Evolutionary conservation across 768 basidiomycete genomes (phyloP).

Genomic region (Mrakia gelida): DNA sequence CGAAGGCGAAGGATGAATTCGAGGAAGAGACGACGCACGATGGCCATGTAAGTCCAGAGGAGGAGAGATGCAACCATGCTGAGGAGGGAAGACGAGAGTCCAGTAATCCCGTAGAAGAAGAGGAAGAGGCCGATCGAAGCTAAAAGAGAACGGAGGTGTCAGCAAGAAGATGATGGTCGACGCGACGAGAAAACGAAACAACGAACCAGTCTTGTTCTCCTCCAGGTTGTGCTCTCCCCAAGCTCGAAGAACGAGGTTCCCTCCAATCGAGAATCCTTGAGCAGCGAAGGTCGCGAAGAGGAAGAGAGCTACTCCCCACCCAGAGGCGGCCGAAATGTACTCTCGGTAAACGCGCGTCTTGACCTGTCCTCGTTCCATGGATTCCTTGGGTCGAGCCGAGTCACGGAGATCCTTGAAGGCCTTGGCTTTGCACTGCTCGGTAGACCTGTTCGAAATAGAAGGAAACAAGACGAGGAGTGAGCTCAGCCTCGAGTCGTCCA

Average conservation of each 20-base stretch:
- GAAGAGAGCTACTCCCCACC: slow-evolving; percentile 60
- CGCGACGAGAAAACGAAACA: neutral
- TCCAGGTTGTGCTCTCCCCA: slow-evolving; percentile 77
- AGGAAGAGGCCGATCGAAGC: slow-evolving; percentile 50
- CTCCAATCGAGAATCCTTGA: slow-evolving; percentile 60
- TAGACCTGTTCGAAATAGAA: slow-evolving; percentile 29
- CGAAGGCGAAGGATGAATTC: neutral
- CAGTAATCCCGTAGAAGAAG: slow-evolving; percentile 64
- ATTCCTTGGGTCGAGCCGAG: slow-evolving; percentile 52
- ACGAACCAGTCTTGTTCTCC: slow-evolving; percentile 51
- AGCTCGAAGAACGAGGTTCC: slow-evolving; percentile 54
- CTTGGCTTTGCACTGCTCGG: slow-evolving; percentile 43
- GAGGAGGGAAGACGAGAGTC: slow-evolving; percentile 55
- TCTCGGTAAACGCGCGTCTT: slow-evolving; percentile 67
- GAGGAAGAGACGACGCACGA: slow-evolving; percentile 40
- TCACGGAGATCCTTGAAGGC: slow-evolving; percentile 44
- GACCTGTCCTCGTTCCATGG: slow-evolving; percentile 69
- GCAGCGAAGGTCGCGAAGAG: slow-evolving; percentile 54
- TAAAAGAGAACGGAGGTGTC: neutral
- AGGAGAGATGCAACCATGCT: slow-evolving; percentile 58
- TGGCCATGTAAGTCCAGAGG: slow-evolving; percentile 70
- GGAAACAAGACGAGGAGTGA: neutral
- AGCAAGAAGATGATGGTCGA: neutral
- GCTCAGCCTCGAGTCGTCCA: neutral
- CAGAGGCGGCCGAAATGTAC: slow-evolving; percentile 77